Base-by-base conservation (phyloP, 75 land plant species). In the Cryptomeria japonica region DNA sequence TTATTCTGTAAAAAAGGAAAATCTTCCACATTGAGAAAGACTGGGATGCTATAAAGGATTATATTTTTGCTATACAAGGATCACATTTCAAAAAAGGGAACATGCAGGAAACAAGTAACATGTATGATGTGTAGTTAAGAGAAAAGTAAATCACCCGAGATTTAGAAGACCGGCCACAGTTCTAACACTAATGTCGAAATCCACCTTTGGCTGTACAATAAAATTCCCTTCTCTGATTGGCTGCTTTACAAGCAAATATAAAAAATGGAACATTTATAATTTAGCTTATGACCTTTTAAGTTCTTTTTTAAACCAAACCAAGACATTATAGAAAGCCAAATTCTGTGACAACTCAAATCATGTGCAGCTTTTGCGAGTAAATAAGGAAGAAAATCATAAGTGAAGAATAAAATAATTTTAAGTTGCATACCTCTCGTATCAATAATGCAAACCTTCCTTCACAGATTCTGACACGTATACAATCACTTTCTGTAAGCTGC, bases 91-190 rank as follows among this genome's bases (percentile, higher is more conserved):
- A 25, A 28, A 44, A 42, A 47, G 84, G 31, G 0, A 82, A 19
- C 19, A 44, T 28, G 32, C 13, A 82, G 4, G 51, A 82, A 46
- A 46, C 32, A 46, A 9, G 32, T 46, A n/a, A 46, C 14, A 46
- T 11, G 32, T 46, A 31, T 82, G 12, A 46, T 82, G 1, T 82
- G 46, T 82, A 44, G 47, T 39, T 37, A 46, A 46, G n/a, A 28
- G 39, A 58, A 47, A 11, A 5, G 46, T 3, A 58, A 87, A 93
- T 85, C 92, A 98, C 99, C 99, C 99, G 82, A 98, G 97, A 83
- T 93, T 94, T 68, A 98, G 93, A 88, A 98, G 97, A n/a, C 99
- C 99, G 87, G 97, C 97, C 32, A 98, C 99, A 53, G 99, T 97
- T 88, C 93, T 93, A 64, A 96, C 95, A 89, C 99, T 96, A 53